Percentiles rank a stretch among this genome's conserved stretches.
Evolutionary conservation across 2,329 filamentous ascomycete genomes (phyloP).

Genomic region (Scolecobasidium constrictum): DNA sequence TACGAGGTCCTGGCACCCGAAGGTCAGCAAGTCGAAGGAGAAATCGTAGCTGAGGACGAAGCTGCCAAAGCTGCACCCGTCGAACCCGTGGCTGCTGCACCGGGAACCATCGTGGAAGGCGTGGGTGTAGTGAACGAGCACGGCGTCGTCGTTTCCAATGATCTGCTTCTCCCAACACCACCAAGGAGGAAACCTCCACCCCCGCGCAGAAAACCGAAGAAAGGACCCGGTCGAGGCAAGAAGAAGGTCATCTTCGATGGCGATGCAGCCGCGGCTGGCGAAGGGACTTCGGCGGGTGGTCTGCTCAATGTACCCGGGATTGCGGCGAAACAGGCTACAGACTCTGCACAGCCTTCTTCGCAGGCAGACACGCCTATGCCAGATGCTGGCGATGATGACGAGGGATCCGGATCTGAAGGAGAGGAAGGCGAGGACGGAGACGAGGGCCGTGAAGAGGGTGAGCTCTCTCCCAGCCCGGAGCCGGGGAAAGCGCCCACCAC

Average conservation of each 20-base stretch:
- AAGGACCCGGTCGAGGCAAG: constrained; percentile 70
- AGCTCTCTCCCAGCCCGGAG: constrained; percentile 34
- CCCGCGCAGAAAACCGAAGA: constrained; percentile 66
- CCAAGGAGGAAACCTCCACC: constrained; percentile 56
- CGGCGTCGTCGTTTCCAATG: constrained; percentile 44
- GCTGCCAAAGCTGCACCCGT: constrained; percentile 14
- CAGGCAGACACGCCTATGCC: constrained; percentile 28
- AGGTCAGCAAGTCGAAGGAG: constrained; percentile 69
- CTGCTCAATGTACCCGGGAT: constrained; percentile 15
- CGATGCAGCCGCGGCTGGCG: constrained; percentile 27
- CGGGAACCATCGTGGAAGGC: constrained; percentile 49
- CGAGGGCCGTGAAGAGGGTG: constrained; percentile 30
- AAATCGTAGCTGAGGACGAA: constrained; percentile 54
- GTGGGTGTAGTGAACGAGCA: constrained; percentile 50
- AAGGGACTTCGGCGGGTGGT: constrained; percentile 20
- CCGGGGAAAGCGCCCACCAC: constrained; percentile 18
- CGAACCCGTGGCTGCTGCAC: constrained; percentile 41
- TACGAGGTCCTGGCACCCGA: constrained; percentile 75
- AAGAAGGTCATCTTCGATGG: constrained; percentile 54
- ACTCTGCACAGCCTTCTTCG: constrained; percentile 24
- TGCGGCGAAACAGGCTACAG: constrained; percentile 21
- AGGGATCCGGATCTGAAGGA: constrained; percentile 38
- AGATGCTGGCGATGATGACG: constrained; percentile 34
- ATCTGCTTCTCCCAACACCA: constrained; percentile 34
- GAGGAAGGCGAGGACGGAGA: constrained; percentile 38